These are phyloP conservation scores for Schwanniomyces sp. DNA, from an alignment of 805 yeast species.

Conservation along the genomic window DNA sequence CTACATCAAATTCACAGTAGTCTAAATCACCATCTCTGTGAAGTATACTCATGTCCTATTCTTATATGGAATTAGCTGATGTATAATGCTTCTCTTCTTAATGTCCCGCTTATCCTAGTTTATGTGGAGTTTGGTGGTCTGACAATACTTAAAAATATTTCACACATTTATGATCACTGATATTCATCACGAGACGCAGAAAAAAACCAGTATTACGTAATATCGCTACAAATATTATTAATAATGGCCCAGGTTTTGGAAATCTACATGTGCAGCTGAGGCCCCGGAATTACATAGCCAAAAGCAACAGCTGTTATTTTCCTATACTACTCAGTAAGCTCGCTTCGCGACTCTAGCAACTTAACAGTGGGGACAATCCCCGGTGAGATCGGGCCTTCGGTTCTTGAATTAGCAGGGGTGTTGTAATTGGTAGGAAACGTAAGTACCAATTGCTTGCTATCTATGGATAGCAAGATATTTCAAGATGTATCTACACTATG, in stretches of 20 bases:
- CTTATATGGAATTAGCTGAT: not conserved
- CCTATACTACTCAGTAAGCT: not conserved
- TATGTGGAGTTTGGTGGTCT: not conserved
- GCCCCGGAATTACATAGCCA: not conserved
- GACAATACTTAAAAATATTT: not conserved
- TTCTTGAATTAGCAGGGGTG: too few relatives aligned
- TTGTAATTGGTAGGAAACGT: too few relatives aligned
- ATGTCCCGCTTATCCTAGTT: not conserved
- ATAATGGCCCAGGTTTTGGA: too few relatives aligned
- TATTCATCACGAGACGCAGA: not conserved
- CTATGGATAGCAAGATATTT: not conserved
- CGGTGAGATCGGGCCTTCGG: not conserved
- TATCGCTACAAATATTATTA: not conserved
- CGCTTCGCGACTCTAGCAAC: not conserved
- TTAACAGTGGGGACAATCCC: not conserved
- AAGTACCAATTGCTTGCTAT: not conserved
- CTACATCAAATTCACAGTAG: conserved; percentile 22
- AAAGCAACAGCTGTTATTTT: not conserved
- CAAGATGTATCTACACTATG: not conserved
- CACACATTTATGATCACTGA: not conserved
- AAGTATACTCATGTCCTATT: conserved; percentile 7
- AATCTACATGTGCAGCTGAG: not conserved
- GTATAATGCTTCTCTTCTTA: not conserved
- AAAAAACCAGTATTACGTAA: not conserved
- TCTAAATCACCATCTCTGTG: conserved; percentile 16